Evolutionary conservation across 202 grass and related monocot genomes (phyloP), one percentile per base, ranked within the genome.

Genomic region (Sporobolus alterniflorus): DNA sequence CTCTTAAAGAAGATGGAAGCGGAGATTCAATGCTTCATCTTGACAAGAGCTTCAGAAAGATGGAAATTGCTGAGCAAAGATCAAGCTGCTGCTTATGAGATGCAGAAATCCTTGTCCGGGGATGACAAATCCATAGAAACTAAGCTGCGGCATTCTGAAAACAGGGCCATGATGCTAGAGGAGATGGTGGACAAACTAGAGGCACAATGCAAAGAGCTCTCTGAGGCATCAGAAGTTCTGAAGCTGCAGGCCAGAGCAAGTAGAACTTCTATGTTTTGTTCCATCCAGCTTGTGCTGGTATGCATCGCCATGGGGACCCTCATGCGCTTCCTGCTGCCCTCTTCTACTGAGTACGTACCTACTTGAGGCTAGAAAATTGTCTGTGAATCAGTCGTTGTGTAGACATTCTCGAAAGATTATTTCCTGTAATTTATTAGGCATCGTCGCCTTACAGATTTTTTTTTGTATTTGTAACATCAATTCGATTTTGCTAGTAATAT

Each of bases 1-100:
- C 50, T 99, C 24, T 74, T 89, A 74, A 89, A 99, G 70, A 99
- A 96, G 77, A 72, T 96, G 67, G 97, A 92, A 67, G 80, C 86
- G 3, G 93, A 99, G 78, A 96, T 92, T 63, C 77, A 89, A 52
- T 94, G 83, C 68, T 89, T 96, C 57, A 89, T 96, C 26, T 87
- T 96, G 76, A 79, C 74, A 74, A 87, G 92, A 88, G 92, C 89
- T 67, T 87, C 81, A 0, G 69, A 89, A 55, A 78, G 70, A 55
- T 94, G 87, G 91, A 84, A 82, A 74, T 22, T 81, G 33, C 22
- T 80, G 51, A 30, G n/a, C 9, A 66, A 85, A 40, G 79, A 83
- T 85, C 81, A 88, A 51, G 63, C 71, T 40, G 47, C 83, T 73
- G 57, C 89, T n/a, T 50, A 80, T 0, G 71, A 91, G 22, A 51